Base-by-base conservation (phyloP, 1,284 basidiomycete species). In the Porogramme epimiltina region DNA sequence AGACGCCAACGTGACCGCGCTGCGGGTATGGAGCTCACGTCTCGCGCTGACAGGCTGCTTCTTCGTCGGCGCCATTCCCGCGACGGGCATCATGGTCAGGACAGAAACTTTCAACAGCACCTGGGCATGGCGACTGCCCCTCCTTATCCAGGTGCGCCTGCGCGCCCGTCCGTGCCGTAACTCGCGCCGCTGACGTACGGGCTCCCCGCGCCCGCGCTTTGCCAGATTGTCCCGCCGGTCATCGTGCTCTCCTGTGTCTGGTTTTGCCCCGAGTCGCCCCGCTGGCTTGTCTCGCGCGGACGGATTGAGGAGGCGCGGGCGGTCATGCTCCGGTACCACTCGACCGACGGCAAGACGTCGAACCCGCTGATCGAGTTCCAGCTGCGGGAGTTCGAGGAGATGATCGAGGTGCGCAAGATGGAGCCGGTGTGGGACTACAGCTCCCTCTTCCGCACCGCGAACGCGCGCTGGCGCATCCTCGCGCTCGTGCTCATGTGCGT, bases 231-330 rank as follows among this genome's bases (percentile, higher is more conserved):
- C 6, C 52, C 52, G 0, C 53, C 52, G 1, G 39, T 28, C 4
- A 56, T 62, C 28, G 58, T 62, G 26, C 56, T 60, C 34, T 36
- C 47, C 39, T 50, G 42, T 48, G 47, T 62, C 43, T 60, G 47
- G 54, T 56, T 64, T 47, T 51, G 62, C 24, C 62, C 62, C 19
- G 62, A 64, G 42, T 62, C 60, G 2, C 62, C 62, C 1, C 55
- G 62, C 16, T 62, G 58, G 60, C 62, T 64, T 25, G 48, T 64
- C 34, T 56, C 60, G 24, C 62, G 59, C 42, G 60, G 61, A 3
- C 53, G 58, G 5, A 54, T 62, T 28, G 58, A 59, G 6, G 60
- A 61, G 39, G 62, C 62, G 23, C 55, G 55, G 4, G 53, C 54
- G 4, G 54, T 65, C 19, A 53, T 65, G 54, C 28, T 55, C 39